Percentiles rank a stretch among this genome's conserved stretches.
phyloP scores from a whole-genome alignment of 2,329 filamentous ascomycete genomes.

The Diplodia mutila region DNA sequence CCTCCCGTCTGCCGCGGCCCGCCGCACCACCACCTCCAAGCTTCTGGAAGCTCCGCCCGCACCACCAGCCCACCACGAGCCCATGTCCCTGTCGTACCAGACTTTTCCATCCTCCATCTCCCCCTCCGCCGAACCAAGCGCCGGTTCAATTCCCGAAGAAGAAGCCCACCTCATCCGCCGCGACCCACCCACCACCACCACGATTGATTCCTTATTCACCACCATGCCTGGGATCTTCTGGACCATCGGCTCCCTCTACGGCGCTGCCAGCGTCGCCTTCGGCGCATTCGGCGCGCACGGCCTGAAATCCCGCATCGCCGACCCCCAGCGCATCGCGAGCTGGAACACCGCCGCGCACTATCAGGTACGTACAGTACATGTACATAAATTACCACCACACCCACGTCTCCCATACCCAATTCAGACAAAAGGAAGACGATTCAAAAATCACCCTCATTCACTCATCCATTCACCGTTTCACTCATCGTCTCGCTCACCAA shows the following conservation, averaged over 20 bases:
- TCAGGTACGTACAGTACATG: conserved; percentile 51
- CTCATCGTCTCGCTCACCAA: no score
- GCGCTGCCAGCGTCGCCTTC: conserved; percentile 63
- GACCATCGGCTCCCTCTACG: conserved; percentile 65
- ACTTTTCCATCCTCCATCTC: background rate
- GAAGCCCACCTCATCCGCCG: background rate
- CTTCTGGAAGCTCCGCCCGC: background rate
- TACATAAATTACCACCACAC: background rate
- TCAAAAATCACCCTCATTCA: background rate
- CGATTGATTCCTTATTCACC: background rate
- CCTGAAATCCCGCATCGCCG: conserved; percentile 63
- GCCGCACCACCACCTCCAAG: background rate
- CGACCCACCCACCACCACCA: background rate
- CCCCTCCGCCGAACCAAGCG: background rate
- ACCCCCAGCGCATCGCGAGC: conserved; percentile 62
- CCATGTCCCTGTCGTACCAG: background rate
- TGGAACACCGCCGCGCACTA: conserved; percentile 70
- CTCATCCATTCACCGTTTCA: background rate
- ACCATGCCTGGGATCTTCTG: conserved; percentile 54
- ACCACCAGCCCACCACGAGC: background rate
- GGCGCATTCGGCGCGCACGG: conserved; percentile 72
- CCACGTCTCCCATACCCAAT: background rate
- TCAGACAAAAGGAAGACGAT: no score
- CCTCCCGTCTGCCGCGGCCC: background rate
- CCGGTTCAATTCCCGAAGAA: background rate